These are phyloP conservation scores for Exophiala bonariae DNA, from an alignment of 2,329 filamentous ascomycete species.

Conservation along the genomic window DNA sequence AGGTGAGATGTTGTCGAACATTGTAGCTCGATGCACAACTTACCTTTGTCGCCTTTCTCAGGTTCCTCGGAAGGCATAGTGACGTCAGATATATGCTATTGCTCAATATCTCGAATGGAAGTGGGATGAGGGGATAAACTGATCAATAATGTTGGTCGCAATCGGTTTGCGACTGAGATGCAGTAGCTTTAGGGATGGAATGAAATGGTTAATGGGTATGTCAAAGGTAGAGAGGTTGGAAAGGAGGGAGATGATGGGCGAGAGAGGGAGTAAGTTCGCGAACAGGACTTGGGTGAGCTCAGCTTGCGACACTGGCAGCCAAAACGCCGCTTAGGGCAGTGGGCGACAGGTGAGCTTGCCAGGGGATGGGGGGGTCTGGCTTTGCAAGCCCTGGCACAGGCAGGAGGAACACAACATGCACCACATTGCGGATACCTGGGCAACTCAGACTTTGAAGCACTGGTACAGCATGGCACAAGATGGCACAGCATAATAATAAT, in stretches of 20 bases:
- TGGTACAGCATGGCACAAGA: too few relatives aligned
- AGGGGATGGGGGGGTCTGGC: too few relatives aligned
- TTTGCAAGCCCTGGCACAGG: too few relatives aligned
- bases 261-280: neutral
- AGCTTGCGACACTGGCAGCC: too few relatives aligned
- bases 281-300: too few relatives aligned
- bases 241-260: neutral
- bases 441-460: too few relatives aligned
- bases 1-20: neutral
- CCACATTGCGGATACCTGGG: too few relatives aligned
- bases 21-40: too few relatives aligned
- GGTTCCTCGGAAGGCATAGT: conserved; percentile 48
- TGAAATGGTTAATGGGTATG: neutral
- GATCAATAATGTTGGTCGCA: conserved; percentile 13
- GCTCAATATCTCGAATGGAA: neutral
- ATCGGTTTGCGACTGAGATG: conserved; percentile 18
- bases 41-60: conserved; percentile 54
- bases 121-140: conserved; percentile 1
- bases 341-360: too few relatives aligned
- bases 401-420: too few relatives aligned
- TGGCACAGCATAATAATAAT: too few relatives aligned
- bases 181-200: conserved; percentile 5
- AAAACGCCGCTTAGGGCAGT: too few relatives aligned
- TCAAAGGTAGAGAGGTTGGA: conserved; percentile 9
- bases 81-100: conserved; percentile 19